Percentiles rank a stretch among this genome's conserved stretches.
Evolutionary conservation across 2,329 filamentous ascomycete genomes (phyloP).

Genomic region (Claviceps fusiformis): DNA sequence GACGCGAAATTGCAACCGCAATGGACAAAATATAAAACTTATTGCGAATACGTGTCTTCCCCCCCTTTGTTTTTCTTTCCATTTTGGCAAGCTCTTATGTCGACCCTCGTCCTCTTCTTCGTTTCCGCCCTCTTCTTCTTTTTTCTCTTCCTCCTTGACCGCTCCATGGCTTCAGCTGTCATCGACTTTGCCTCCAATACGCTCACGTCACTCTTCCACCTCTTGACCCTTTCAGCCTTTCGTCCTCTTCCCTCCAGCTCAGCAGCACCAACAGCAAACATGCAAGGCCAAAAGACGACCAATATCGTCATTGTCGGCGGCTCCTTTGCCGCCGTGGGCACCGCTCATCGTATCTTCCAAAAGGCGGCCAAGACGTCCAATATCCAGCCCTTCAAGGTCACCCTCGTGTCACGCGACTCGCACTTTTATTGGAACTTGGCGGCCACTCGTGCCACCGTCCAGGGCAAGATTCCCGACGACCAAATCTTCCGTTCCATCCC

Average conservation of each 20-base stretch:
- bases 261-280: background rate
- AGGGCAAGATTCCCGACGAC: constrained; percentile 31
- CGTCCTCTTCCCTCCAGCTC: background rate
- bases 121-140: too few species aligned
- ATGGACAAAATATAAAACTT: background rate
- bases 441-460: constrained; percentile 39
- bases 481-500: constrained; percentile 33
- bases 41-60: background rate
- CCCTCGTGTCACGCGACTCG: constrained; percentile 24
- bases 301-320: background rate
- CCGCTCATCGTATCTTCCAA: background rate
- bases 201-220: background rate
- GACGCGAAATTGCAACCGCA: background rate
- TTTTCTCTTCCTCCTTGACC: background rate
- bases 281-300: background rate
- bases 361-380: background rate
- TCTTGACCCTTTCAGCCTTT: background rate
- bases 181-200: background rate
- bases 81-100: background rate
- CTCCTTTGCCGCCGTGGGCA: background rate
- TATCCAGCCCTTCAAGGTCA: background rate
- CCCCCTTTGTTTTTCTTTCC: background rate
- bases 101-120: too few species aligned
- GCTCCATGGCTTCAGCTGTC: background rate
- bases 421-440: constrained; percentile 30